A percentile compares a stretch with the other conserved stretches of the same genome.
These are phyloP conservation scores for Chaetomium sp. DNA, from an alignment of 2,329 filamentous ascomycete genomes.

Conservation along the genomic window DNA sequence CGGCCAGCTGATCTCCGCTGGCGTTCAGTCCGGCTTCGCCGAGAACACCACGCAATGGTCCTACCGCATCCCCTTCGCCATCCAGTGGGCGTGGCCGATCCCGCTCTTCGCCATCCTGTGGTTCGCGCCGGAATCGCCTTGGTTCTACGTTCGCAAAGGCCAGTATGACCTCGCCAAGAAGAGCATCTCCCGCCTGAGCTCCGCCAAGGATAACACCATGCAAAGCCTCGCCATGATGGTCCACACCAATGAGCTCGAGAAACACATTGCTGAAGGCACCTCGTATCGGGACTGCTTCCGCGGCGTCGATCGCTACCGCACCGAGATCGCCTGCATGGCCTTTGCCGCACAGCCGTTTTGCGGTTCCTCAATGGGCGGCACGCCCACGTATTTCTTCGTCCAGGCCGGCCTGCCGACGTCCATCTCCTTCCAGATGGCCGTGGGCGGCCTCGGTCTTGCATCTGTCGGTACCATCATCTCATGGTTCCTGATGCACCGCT, in stretches of 20 bases:
- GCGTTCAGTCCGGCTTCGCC: slow-evolving; percentile 1
- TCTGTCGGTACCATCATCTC: neutral
- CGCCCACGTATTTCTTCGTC: slow-evolving; percentile 2
- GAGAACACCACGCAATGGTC: neutral
- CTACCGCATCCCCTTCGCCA: neutral
- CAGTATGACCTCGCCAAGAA: neutral
- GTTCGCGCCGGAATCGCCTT: neutral
- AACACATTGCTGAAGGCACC: neutral
- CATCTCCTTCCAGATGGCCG: neutral
- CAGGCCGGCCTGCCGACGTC: slow-evolving; percentile 3
- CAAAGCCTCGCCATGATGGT: neutral
- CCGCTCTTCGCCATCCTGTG: neutral
- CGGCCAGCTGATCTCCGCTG: neutral
- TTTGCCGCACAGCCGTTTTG: neutral
- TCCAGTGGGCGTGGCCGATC: slow-evolving; percentile 3
- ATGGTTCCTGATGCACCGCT: neutral
- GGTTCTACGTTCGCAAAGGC: neutral
- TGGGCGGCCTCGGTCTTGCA: neutral
- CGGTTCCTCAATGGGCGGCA: neutral
- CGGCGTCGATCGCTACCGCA: slow-evolving; percentile 1
- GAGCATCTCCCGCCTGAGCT: neutral
- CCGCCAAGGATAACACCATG: neutral
- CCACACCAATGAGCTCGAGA: slow-evolving; percentile 3
- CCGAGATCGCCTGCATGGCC: slow-evolving; percentile 5
- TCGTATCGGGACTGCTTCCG: slow-evolving; percentile 8